A percentile compares a stretch with the other conserved stretches of the same genome.
phyloP scores from a whole-genome alignment of 129 eudicot species.

The Cynara cardunculus region DNA sequence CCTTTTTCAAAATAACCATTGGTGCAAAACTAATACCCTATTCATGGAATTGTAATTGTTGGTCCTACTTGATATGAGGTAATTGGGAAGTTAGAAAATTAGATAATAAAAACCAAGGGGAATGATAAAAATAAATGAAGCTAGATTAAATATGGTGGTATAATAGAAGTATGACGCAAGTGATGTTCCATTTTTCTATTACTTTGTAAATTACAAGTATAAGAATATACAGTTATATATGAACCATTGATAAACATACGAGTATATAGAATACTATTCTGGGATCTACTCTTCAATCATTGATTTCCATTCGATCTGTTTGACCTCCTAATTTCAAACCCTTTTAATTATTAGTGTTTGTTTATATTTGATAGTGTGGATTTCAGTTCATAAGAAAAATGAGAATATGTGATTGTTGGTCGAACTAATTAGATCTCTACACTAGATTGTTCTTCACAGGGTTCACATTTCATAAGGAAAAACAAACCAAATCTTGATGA shows the following conservation, averaged over 20 bases:
- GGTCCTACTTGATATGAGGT: background rate
- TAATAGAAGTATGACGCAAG: background rate
- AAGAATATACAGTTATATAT: constrained; percentile 14
- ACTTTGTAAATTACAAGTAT: constrained; percentile 2
- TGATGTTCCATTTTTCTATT: background rate
- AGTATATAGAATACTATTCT: constrained; percentile 5
- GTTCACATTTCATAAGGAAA: too few relatives aligned
- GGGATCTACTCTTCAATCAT: background rate
- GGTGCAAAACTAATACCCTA: background rate
- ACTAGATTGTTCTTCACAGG: too few relatives aligned
- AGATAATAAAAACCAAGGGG: background rate
- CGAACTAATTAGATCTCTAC: background rate
- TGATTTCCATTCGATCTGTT: background rate
- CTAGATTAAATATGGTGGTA: background rate
- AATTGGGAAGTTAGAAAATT: background rate
- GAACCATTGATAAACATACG: constrained; percentile 14
- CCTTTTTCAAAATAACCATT: background rate
- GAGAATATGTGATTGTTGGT: background rate
- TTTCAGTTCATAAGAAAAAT: background rate
- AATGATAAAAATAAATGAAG: background rate
- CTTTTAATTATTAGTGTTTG: background rate
- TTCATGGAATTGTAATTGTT: background rate
- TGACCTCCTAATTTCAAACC: background rate
- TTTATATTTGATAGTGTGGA: background rate
- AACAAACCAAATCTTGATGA: too few relatives aligned